These are phyloP conservation scores for Prunus yedoensis DNA, from an alignment of 331 rosid species.

Conservation along the genomic window DNA sequence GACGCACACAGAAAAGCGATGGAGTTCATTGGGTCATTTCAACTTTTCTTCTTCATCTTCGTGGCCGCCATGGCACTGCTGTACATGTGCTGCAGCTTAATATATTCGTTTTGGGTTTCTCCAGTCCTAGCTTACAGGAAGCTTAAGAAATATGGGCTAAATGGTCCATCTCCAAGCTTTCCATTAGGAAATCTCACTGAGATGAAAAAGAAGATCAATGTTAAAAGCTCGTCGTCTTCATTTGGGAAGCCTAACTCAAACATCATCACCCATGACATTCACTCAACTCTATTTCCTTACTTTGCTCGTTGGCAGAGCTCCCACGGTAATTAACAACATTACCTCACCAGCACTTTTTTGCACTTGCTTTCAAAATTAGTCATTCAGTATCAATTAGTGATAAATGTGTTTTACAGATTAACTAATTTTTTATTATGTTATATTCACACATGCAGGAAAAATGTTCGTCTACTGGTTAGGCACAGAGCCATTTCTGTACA, in stretches of 20 bases:
- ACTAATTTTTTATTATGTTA: not conserved
- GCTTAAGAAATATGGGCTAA: conserved; percentile 62
- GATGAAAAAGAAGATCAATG: conserved; percentile 45
- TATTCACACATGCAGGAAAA: conserved; percentile 50
- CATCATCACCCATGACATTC: conserved; percentile 57
- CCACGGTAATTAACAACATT: conserved; percentile 39
- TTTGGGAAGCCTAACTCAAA: not conserved
- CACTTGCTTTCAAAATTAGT: no score
- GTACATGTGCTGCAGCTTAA: conserved; percentile 28
- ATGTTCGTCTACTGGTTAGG: conserved; percentile 81
- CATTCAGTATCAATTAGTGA: no score
- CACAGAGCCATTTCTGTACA: conserved; percentile 79
- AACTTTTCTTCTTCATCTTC: not conserved
- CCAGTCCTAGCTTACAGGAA: conserved; percentile 44
- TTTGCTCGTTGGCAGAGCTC: conserved; percentile 74
- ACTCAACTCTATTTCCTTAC: conserved; percentile 63
- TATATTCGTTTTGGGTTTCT: conserved; percentile 56
- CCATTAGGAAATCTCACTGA: conserved; percentile 73
- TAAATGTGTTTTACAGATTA: not conserved
- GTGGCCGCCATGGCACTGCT: conserved; percentile 9
- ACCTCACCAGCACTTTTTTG: no score
- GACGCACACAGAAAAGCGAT: not conserved
- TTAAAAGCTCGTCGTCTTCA: conserved; percentile 5
- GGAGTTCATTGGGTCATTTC: conserved; percentile 18
- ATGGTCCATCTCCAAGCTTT: conserved; percentile 74